Evolutionary conservation across 2,329 filamentous ascomycete species (phyloP), one percentile per base, ranked within the genome.

Genomic region (Chalara sp.): DNA sequence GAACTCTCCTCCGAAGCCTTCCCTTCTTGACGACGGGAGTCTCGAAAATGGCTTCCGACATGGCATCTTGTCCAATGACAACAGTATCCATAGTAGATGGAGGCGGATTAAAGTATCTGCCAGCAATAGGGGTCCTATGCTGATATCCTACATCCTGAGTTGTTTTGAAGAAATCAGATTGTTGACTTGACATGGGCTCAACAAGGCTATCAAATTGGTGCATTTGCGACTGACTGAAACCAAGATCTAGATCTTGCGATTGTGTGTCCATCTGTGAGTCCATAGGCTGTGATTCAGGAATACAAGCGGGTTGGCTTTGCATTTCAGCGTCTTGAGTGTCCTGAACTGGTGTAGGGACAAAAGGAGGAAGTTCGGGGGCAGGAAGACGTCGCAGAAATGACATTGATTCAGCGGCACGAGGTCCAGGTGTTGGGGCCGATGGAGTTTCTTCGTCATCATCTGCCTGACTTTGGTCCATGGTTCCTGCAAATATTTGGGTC

Each of bases 401-500:
- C 7, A 78, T 58, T 51, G 46, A 59, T 31, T 51, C 42, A 35
- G 54, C 63, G 12, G 59, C 64, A 12, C 68, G 46, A 39, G 47
- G 12, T 28, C 48, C 49, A 5, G 48, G 44, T 10, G 51, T 46
- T 32, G 50, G 32, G 12, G 46, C 43, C 6, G 50, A 53, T 30
- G 52, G 46, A 6, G 53, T 49, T 6, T 47, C 44, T 12, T 58
- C 56, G 29, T 55, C 65, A 73, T 61, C 57, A 6, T 61, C 67
- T 3, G 66, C 65, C 46, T 76, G 69, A 53, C 74, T 72, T 37
- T 80, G 82, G 45, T 87, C 89, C 81, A 96, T 86, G 1, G 90
- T 96, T 10, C 89, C 89, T 5, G 87, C 87, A 64, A 96, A 96
- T 55, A 93, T 92, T 61, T 96, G 91, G 0, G 89, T 95, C 43